Conservation (phyloP, 495 filamentous ascomycete species). For the Penicillium dipodomyicola region DNA sequence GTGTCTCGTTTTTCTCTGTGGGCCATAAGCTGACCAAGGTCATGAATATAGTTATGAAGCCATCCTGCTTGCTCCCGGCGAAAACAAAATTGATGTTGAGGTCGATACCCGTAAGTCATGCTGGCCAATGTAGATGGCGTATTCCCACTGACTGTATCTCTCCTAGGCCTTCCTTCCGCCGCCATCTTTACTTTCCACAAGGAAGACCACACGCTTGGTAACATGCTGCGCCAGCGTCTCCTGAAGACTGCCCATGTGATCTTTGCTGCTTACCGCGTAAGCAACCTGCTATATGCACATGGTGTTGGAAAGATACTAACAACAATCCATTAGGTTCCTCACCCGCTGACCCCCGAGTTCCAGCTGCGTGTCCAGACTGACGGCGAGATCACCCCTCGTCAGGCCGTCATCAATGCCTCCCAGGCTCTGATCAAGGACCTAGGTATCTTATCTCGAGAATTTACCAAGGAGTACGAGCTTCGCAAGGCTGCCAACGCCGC, state of each 20-base stretch:
- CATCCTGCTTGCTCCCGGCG: slow-evolving; percentile 78
- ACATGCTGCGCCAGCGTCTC: slow-evolving; percentile 79
- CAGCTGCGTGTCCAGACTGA: slow-evolving; percentile 89
- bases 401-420: slow-evolving; percentile 77
- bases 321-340: slow-evolving; percentile 56
- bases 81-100: slow-evolving; percentile 87
- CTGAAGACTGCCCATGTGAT: slow-evolving; percentile 73
- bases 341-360: slow-evolving; percentile 83
- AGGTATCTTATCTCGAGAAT: slow-evolving; percentile 73
- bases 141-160: slow-evolving; percentile 14
- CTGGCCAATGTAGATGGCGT: not conserved
- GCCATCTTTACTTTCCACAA: slow-evolving; percentile 93
- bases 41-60: slow-evolving; percentile 71
- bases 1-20: not conserved
- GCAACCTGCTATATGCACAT: slow-evolving; percentile 7
- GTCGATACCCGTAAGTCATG: slow-evolving; percentile 74
- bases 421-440: slow-evolving; percentile 75
- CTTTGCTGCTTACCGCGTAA: slow-evolving; percentile 86
- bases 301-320: slow-evolving; percentile 4
- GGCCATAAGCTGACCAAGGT: slow-evolving; percentile 5
- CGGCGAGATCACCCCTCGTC: slow-evolving; percentile 77
- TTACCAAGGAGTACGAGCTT: slow-evolving; percentile 92
- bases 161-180: slow-evolving; percentile 71
- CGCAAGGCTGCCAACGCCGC: slow-evolving; percentile 78
- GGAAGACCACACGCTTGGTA: slow-evolving; percentile 95